Percentiles rank a stretch among this genome's conserved stretches.
Conservation (phyloP, 2,329 filamentous ascomycete genomes). For the Pseudopyricularia cyperi region DNA sequence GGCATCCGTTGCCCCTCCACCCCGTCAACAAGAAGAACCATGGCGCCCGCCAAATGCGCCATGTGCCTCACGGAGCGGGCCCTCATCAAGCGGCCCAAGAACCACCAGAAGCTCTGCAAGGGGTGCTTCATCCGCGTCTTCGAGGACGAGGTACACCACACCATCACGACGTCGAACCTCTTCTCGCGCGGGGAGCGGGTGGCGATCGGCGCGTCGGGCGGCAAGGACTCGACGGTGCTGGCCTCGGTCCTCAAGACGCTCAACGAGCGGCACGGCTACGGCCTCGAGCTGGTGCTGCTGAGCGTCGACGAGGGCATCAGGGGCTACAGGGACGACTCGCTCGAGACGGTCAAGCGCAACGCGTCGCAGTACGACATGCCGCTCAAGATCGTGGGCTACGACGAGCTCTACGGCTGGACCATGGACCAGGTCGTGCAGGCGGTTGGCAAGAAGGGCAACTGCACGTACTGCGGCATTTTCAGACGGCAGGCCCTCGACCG, state of each 20-base stretch:
- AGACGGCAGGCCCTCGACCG: conserved; percentile 85
- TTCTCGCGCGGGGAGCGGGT: conserved; percentile 76
- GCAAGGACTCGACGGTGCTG: conserved; percentile 93
- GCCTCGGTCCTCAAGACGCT: conserved; percentile 90
- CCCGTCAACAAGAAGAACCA: conserved; percentile 20
- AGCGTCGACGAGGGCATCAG: conserved; percentile 97
- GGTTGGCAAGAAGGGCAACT: conserved; percentile 96
- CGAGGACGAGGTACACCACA: conserved; percentile 88
- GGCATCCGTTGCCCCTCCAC: background rate
- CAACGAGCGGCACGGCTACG: conserved; percentile 81
- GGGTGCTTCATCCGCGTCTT: conserved; percentile 78
- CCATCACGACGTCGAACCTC: conserved; percentile 68
- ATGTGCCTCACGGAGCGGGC: conserved; percentile 67
- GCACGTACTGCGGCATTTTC: conserved; percentile 97
- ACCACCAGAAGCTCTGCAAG: conserved; percentile 86
- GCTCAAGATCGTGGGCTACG: conserved; percentile 84
- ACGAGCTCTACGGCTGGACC: conserved; percentile 92
- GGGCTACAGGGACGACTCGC: conserved; percentile 87
- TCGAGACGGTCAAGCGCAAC: conserved; percentile 95
- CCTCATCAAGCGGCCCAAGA: conserved; percentile 86
- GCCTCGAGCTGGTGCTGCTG: conserved; percentile 70
- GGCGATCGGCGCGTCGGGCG: conserved; percentile 90
- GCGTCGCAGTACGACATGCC: conserved; percentile 83
- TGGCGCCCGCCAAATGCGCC: conserved; percentile 68
- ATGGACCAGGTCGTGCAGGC: conserved; percentile 98